Base-by-base conservation (phyloP, 83 land plant genomes). In the Larix sibirica region DNA sequence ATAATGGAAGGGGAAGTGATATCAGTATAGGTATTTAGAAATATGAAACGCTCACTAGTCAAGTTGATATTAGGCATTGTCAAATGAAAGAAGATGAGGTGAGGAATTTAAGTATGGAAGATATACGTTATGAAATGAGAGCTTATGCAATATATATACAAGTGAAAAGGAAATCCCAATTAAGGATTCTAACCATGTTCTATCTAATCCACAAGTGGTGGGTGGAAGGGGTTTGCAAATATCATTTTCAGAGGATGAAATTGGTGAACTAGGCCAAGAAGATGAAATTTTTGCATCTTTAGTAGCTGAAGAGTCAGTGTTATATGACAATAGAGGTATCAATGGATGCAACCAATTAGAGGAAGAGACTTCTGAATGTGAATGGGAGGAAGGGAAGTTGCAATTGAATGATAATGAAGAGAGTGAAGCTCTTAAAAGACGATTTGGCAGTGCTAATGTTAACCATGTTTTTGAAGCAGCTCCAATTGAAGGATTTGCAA, bases 251-350 rank as follows among this genome's bases (percentile, higher is more conserved):
- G 84, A 78, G 28, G 69, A 59, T 23, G 33, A 75, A 61, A 58
- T 62, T 9, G 4, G 38, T 26, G 86, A 31, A 14, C 63, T 26
- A 83, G 79, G 50, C 47, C 60, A 83, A 18, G 91, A 84, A 87
- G 94, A 88, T 64, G 90, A 92, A 68, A 0, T 94, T 36, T 95
- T 95, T 84, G 65, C 87, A 69, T 75, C 78, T 62, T 83, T 95
- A 76, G 93, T 88, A 59, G 87, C 89, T 42, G 95, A 85, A 79
- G 60, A 77, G 47, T 79, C 87, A 10, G 36, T 58, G 3, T 8
- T 38, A 10, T 20, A 70, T 63, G 31, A 18, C 9, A 24, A 62
- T 16, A 12, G n/a, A 54, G 20, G 20, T 10, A 44, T 10, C 54
- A 63, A 24, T 69, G 38, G 56, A 56, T 62, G 54, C 4, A 73